Base-by-base conservation (phyloP, 305 asterid species). In the Coffea humblotiana region DNA sequence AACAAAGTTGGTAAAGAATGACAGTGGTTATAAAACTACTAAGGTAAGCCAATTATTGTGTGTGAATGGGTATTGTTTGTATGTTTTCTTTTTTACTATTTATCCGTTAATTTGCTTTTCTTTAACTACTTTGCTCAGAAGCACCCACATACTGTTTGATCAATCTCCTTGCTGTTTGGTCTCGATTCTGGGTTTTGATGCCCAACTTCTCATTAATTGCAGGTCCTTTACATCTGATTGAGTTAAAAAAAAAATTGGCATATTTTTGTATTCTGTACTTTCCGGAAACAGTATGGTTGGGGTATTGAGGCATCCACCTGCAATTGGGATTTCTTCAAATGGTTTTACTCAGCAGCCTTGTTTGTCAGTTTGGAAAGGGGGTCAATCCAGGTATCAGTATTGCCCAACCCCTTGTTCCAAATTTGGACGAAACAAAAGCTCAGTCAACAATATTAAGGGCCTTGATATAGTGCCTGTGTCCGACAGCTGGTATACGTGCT, bases 271-370 rank as follows among this genome's bases (percentile, higher is more conserved):
- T 75, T 79, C 71, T 56, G 0, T 77, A 69, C 63, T 27, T 72
- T 73, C 77, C 73, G 64, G 82, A 37, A 51, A 25, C 61, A 82
- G 21, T 73, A 86, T 91, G 91, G 83, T 78, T 4, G 92, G 85
- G 82, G 79, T 89, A 29, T 71, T 82, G 40, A 75, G 64, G 82
- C 73, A 51, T 83, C 80, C 88, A 29, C 74, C 81, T 82, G 16
- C 77, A 19, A 25, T 56, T 64, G 80, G 77, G 60, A 45, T 75
- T 32, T 84, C 89, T 16, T 12, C 78, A 64, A 71, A 68, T 65
- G 78, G 81, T 47, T 75, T 78, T 75, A 60, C 65, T 60, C 29
- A 66, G 74, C 84, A 37, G 77, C 75, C 43, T 29, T 56, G 8
- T 47, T 21, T 56, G 60, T 37, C 75, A 73, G 82, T 79, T 83